Base-by-base conservation (phyloP, 2,329 filamentous ascomycete species). In the Arachnomyces sp. region DNA sequence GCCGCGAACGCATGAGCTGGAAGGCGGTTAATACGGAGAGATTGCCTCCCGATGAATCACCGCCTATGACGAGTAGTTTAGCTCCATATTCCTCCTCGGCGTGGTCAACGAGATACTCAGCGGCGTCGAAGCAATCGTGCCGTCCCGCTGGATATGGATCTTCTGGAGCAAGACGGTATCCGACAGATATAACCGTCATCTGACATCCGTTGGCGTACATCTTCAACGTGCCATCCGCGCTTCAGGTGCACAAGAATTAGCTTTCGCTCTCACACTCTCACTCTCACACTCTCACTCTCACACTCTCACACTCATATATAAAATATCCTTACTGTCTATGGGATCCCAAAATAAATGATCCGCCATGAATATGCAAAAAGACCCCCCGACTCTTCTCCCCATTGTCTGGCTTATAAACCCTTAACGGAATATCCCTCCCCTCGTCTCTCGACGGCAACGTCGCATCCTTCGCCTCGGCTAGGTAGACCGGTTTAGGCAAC, bases 81-180 rank as follows among this genome's bases (percentile, higher is more conserved):
- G 55, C 62, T 8, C 69, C 69, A 47, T 64, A 72, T 4, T 62
- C 47, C 6, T 47, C 46, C 43, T 66, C 53, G 0, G 67, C 65
- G 43, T 74, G 61, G 39, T 73, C 66, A 18, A 74, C 55, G 2
- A 80, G 60, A 55, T 72, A 74, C 42, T 74, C 69, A 0, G 66
- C 75, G 3, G 67, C 73, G 50, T 80, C 76, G 49, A 71, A 68
- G 56, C 74, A 77, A 53, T 80, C 77, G 38, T 80, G 63, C 3
- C 68, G 66, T 0, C 65, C 71, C 0, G 65, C 66, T 0, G 78
- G 77, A 52, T 69, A 80, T 0, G 75, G 73, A 48, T 78, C 44
- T 52, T 81, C 76, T 0, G 78, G 78, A 0, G 76, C 75, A n/a
- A 77, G 67, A 18, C 77, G 66, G 52, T 81, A 81, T 1, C 75